Conservation (phyloP, 2,329 filamentous ascomycete genomes). For the Exophiala bonariae region DNA sequence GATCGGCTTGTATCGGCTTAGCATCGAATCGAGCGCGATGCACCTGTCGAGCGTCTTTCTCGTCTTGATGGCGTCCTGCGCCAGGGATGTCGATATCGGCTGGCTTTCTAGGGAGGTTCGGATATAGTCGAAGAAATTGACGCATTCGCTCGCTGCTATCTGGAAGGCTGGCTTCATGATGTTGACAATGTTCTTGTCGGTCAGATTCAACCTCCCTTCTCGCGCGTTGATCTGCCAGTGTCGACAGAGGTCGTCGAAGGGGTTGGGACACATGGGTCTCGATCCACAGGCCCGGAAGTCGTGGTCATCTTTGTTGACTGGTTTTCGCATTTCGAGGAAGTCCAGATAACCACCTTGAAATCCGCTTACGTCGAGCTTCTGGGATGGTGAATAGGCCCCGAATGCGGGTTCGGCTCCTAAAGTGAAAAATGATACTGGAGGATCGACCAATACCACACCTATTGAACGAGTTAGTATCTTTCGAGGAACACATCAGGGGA, state of each 20-base stretch:
- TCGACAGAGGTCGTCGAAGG: conserved; percentile 25
- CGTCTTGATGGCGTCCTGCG: conserved; percentile 13
- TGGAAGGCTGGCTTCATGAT: conserved; percentile 25
- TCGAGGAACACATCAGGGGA: neutral
- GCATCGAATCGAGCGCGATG: conserved; percentile 23
- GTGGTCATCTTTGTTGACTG: conserved; percentile 15
- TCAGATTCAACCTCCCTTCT: conserved; percentile 14
- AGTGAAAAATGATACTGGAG: conserved; percentile 22
- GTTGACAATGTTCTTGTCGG: conserved; percentile 14
- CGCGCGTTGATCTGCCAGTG: conserved; percentile 23
- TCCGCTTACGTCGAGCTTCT: conserved; percentile 19
- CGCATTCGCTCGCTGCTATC: conserved; percentile 23
- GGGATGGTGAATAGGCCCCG: conserved; percentile 14
- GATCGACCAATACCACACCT: conserved; percentile 24
- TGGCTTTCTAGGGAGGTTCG: conserved; percentile 18
- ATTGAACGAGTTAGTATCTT: conserved; percentile 2
- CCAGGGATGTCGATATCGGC: conserved; percentile 16
- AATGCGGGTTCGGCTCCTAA: conserved; percentile 18
- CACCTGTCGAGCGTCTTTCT: conserved; percentile 18
- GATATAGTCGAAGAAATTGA: conserved; percentile 24
- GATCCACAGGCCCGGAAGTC: conserved; percentile 22
- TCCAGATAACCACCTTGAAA: conserved; percentile 26
- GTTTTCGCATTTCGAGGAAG: conserved; percentile 19
- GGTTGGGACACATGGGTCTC: conserved; percentile 18
- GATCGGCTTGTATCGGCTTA: conserved; percentile 23